These are phyloP conservation scores for Ustanciosporium gigantosporum DNA, from an alignment of 1,284 basidiomycete species.

Conservation along the genomic window DNA sequence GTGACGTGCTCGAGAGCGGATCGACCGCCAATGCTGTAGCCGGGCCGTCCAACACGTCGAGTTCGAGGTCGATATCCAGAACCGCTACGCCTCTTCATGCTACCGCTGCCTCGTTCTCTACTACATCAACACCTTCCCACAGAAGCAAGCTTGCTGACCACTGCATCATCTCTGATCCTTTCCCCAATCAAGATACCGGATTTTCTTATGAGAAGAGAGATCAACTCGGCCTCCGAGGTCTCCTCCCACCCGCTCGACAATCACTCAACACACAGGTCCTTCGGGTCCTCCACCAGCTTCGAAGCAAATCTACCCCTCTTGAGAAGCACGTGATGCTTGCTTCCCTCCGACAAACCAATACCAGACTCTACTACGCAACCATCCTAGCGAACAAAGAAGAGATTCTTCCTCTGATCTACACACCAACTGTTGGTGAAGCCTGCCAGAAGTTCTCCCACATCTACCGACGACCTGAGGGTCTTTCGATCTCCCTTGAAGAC, in stretches of 20 bases:
- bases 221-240: conserved; percentile 72
- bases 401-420: conserved; percentile 74
- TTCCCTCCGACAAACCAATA: conserved; percentile 73
- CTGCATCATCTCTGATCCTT: conserved; percentile 29
- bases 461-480: conserved; percentile 74
- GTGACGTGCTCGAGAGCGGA: no score
- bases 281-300: conserved; percentile 72
- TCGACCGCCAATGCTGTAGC: neutral
- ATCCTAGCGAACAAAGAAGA: conserved; percentile 68
- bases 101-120: conserved; percentile 11
- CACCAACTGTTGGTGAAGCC: conserved; percentile 87
- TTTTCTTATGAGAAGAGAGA: conserved; percentile 72
- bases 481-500: conserved; percentile 65
- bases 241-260: conserved; percentile 69
- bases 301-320: conserved; percentile 70
- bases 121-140: neutral
- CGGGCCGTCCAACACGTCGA: neutral
- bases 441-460: conserved; percentile 74
- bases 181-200: conserved; percentile 64
- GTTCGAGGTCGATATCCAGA: neutral
- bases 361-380: conserved; percentile 71
- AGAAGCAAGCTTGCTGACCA: conserved; percentile 26
- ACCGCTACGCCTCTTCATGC: neutral
- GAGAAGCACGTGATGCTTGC: conserved; percentile 82
- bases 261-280: conserved; percentile 66